phyloP scores from a whole-genome alignment of 306 rosid genomes.

The Castanea sativa region DNA sequence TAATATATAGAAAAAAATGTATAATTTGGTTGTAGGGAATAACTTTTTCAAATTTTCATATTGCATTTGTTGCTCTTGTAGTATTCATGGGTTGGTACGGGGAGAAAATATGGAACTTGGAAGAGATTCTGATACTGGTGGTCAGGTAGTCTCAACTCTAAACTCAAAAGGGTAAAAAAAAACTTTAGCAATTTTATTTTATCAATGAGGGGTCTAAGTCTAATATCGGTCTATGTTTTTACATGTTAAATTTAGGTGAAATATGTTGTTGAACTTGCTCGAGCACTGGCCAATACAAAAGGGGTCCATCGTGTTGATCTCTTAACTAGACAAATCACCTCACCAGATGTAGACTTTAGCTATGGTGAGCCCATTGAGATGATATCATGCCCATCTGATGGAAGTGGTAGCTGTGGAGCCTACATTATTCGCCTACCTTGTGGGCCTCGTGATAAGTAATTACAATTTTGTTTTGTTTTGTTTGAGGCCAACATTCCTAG shows the following conservation, averaged over 20 bases:
- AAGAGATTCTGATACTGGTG: constrained; percentile 85
- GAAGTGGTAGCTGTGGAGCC: constrained; percentile 67
- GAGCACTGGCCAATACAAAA: constrained; percentile 69
- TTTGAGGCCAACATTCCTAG: too few relatives aligned
- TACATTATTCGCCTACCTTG: constrained; percentile 76
- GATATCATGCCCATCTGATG: constrained; percentile 64
- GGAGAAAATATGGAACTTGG: constrained; percentile 93
- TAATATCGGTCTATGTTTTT: not conserved
- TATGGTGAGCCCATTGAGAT: constrained; percentile 84
- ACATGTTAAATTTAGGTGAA: constrained; percentile 44
- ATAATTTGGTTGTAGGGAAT: not conserved
- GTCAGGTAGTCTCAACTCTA: constrained; percentile 46
- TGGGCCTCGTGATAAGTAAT: constrained; percentile 61
- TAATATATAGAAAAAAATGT: not conserved
- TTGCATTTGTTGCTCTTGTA: constrained; percentile 13
- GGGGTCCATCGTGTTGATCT: constrained; percentile 79
- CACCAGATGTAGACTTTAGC: constrained; percentile 65
- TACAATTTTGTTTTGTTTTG: not conserved
- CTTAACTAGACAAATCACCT: constrained; percentile 65
- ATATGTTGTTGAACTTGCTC: constrained; percentile 80
- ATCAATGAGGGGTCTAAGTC: too few relatives aligned
- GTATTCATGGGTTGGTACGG: constrained; percentile 78
- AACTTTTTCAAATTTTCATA: not conserved
- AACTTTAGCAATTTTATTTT: too few relatives aligned
- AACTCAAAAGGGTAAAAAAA: too few relatives aligned